Percentiles rank a stretch among this genome's conserved stretches.
These are phyloP conservation scores for Chaetomium sp. DNA, from an alignment of 2,329 filamentous ascomycete species.

Conservation along the genomic window DNA sequence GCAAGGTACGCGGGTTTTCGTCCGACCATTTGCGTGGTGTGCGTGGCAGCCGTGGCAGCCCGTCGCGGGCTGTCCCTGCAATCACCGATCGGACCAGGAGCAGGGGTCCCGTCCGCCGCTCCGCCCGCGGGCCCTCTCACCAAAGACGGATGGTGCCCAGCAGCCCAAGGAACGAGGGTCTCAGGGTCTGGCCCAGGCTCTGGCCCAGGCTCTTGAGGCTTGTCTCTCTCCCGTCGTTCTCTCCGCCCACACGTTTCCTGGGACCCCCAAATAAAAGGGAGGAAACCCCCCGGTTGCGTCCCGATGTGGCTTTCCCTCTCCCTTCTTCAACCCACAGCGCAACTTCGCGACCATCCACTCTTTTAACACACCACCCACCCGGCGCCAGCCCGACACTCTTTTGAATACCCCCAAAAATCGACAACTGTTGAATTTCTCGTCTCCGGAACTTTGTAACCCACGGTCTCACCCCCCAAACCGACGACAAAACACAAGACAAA, in stretches of 20 bases:
- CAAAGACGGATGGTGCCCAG: constrained; percentile 7
- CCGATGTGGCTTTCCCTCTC: constrained; percentile 11
- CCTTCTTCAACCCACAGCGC: constrained; percentile 11
- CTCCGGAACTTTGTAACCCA: constrained; percentile 1
- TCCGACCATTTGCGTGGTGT: constrained; percentile 9
- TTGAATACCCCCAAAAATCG: constrained; percentile 4
- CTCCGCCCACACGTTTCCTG: no score
- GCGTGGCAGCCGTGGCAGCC: neutral
- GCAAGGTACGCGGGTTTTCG: constrained; percentile 17
- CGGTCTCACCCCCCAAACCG: neutral
- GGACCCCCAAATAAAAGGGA: constrained; percentile 15
- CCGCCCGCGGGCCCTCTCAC: constrained; percentile 2
- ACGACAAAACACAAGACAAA: constrained; percentile 1
- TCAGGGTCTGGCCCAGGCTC: no score
- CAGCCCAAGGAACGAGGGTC: neutral
- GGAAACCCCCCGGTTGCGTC: constrained; percentile 11
- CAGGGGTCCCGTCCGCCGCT: neutral
- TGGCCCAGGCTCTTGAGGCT: no score
- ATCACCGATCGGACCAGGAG: neutral
- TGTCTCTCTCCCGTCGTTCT: no score
- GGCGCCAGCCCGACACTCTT: constrained; percentile 25
- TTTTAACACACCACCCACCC: constrained; percentile 18
- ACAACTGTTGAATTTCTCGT: neutral
- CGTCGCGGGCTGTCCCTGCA: neutral
- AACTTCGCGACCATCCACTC: constrained; percentile 23